Conservation (phyloP, 441 rosid species). For the Erodium moschatum region DNA sequence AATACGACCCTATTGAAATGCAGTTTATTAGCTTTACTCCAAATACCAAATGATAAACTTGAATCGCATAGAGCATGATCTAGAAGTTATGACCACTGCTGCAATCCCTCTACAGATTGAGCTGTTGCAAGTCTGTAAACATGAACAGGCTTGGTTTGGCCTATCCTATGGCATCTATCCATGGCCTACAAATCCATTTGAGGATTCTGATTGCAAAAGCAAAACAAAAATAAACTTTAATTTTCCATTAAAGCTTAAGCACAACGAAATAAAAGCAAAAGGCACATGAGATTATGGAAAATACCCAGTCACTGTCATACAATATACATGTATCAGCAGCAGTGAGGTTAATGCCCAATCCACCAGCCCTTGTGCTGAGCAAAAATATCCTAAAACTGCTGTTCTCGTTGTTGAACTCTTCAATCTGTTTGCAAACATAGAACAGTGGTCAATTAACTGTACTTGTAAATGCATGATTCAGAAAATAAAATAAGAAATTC, state of each 20-base stretch:
- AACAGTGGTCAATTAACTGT: not conserved
- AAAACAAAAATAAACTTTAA: conserved; percentile 17
- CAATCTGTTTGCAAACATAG: conserved; percentile 39
- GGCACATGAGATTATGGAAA: conserved; percentile 15
- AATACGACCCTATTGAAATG: conserved; percentile 57
- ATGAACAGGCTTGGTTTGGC: conserved; percentile 99
- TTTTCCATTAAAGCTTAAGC: conserved; percentile 5
- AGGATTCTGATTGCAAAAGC: conserved; percentile 58
- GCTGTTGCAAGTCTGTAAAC: conserved; percentile 92
- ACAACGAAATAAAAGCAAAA: not conserved
- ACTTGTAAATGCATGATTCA: not conserved
- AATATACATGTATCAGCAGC: conserved; percentile 91
- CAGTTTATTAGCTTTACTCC: conserved; percentile 18
- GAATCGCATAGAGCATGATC: not conserved
- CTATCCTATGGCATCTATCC: conserved; percentile 98
- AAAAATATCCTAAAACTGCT: conserved; percentile 64
- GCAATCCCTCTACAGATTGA: conserved; percentile 73
- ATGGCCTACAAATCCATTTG: conserved; percentile 98
- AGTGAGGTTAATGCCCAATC: conserved; percentile 93
- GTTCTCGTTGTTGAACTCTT: conserved; percentile 65
- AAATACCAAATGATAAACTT: not conserved
- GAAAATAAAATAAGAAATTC: not conserved
- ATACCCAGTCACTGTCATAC: conserved; percentile 97
- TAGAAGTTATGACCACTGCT: not conserved
- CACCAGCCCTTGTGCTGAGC: conserved; percentile 97